Evolutionary conservation across 352 stramenopile species (phyloP), one percentile per base, ranked within the genome.

Genomic region (Phytophthora colocasiae): DNA sequence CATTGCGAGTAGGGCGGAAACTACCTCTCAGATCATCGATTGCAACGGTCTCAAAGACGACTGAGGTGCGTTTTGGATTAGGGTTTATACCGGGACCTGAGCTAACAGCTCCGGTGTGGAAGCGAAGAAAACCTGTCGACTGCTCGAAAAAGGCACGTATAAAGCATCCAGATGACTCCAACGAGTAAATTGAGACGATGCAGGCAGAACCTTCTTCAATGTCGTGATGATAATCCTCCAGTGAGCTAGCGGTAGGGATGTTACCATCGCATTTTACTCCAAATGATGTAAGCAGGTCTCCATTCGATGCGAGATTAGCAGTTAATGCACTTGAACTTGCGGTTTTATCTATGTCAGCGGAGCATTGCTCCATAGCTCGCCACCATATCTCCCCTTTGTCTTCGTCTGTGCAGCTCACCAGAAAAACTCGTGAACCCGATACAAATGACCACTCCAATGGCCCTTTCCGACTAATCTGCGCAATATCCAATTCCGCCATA

Each of bases 141-240:
- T 85, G 75, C 31, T 95, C 87, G 63, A 95, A 95, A 61, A 89
- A 95, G 3, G 88, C 77, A 7, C 85, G 83, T 6, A 83, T 72
- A 59, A 83, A 92, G 44, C 85, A 92, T 1, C 75, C 83, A 0
- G 81, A 73, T 1, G 71, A 73, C 22, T 95, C 85, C 11, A 87
- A 11, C n/a, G 77, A 87, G 56, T 95, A 93, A 6, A 91, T 73
- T 2, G 85, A 92, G 2, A 95, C 45, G 14, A 95, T 77, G 34
- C 85, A 93, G 1, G 79, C 79, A 34, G 69, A 89, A 0, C 82
- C 82, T 44, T 90, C 82, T 2, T 87, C 45, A 31, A 50, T 48
- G 29, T 52, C 32, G 14, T 15, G 47, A 10, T 19, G 8, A 17
- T n/a, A 15, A 27, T 43, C 19, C 4, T 17, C 44, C 4, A 17